phyloP scores from a whole-genome alignment of 352 stramenopile genomes.

The Phytophthora rubi region DNA sequence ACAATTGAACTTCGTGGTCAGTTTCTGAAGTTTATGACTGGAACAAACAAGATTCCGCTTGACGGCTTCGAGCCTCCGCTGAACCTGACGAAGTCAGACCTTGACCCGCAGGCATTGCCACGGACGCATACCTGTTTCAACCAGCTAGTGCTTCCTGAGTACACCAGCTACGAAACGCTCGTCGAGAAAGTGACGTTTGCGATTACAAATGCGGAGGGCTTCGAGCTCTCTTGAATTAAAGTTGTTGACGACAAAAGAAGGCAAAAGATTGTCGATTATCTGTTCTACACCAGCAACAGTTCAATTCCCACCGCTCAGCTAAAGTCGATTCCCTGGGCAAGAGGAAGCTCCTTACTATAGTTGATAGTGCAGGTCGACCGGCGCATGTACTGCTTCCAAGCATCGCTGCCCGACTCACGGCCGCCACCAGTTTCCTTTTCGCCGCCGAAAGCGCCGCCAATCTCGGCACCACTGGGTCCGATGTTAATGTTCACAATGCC shows the following conservation, averaged over 20 bases:
- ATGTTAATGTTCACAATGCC: slow-evolving; percentile 96
- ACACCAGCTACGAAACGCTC: slow-evolving; percentile 65
- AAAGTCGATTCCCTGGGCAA: slow-evolving; percentile 94
- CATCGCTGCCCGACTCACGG: slow-evolving; percentile 91
- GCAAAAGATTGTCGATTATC: not conserved
- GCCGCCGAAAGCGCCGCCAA: slow-evolving; percentile 92
- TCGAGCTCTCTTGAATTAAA: slow-evolving; percentile 73
- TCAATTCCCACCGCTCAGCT: slow-evolving; percentile 41
- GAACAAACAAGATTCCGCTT: slow-evolving; percentile 82
- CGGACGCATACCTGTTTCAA: slow-evolving; percentile 90
- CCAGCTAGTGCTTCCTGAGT: slow-evolving; percentile 87
- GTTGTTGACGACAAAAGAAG: not conserved
- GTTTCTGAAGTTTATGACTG: slow-evolving; percentile 89
- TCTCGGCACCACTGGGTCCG: slow-evolving; percentile 91
- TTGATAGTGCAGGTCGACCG: slow-evolving; percentile 95
- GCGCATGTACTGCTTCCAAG: slow-evolving; percentile 96
- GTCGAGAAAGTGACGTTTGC: slow-evolving; percentile 81
- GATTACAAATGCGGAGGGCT: slow-evolving; percentile 80
- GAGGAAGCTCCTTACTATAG: slow-evolving; percentile 91
- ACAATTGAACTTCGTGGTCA: slow-evolving; percentile 56
- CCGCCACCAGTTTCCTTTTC: slow-evolving; percentile 94
- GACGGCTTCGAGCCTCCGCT: slow-evolving; percentile 89
- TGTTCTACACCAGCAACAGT: slow-evolving; percentile 6
- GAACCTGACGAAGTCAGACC: slow-evolving; percentile 84
- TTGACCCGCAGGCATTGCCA: slow-evolving; percentile 71